Percentiles rank a stretch among this genome's conserved stretches.
Conservation (phyloP, 768 basidiomycete genomes). For the Kwoniella botswanensis region DNA sequence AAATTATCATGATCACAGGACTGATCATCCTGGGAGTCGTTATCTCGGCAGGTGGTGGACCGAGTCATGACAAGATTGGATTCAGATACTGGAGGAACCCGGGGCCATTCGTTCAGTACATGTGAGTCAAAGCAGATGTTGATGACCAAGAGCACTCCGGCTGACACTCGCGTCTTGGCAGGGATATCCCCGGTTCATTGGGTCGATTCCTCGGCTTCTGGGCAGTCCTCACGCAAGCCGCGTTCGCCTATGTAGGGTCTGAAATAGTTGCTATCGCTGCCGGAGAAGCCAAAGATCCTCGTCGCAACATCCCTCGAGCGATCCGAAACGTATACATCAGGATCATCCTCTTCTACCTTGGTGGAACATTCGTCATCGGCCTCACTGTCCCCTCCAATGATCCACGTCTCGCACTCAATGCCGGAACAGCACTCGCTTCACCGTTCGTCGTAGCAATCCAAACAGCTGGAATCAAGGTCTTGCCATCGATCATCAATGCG, state of each 20-base stretch:
- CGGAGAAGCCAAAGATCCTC: constrained; percentile 76
- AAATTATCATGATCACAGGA: constrained; percentile 43
- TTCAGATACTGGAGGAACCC: constrained; percentile 20
- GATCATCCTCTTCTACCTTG: constrained; percentile 70
- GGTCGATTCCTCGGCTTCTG: constrained; percentile 25
- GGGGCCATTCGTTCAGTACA: constrained; percentile 13
- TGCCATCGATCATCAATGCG: constrained; percentile 43
- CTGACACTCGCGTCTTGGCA: not conserved
- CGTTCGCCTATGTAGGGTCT: constrained; percentile 68
- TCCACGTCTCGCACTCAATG: not conserved
- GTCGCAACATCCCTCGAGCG: constrained; percentile 68
- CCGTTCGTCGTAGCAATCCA: constrained; percentile 82
- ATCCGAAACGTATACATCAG: constrained; percentile 73
- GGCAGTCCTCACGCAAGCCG: constrained; percentile 19
- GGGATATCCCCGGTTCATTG: constrained; percentile 1
- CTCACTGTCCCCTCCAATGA: constrained; percentile 67
- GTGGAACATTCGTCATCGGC: constrained; percentile 74
- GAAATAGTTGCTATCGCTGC: constrained; percentile 75
- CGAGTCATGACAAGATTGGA: constrained; percentile 5
- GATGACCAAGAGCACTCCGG: too few relatives aligned
- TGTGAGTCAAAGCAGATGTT: not conserved
- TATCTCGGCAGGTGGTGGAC: constrained; percentile 1
- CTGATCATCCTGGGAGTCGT: constrained; percentile 35
- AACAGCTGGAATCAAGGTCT: constrained; percentile 70
- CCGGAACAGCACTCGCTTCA: constrained; percentile 66